Base-by-base conservation (phyloP, 306 rosid species). In the Calophaca sinica region DNA sequence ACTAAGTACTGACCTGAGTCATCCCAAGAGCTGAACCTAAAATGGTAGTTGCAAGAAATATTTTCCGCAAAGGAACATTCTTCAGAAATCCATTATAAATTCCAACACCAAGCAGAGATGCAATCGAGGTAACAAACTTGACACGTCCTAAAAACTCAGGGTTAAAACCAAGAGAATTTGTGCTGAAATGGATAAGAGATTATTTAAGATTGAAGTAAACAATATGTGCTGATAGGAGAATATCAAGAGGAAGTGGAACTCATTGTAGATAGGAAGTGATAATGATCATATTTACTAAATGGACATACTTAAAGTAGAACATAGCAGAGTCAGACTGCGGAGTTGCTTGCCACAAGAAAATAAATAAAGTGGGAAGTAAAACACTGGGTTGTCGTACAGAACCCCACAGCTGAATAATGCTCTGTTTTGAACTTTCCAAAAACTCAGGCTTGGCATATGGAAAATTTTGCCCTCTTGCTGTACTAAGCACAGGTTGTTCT, bases 291-390 rank as follows among this genome's bases (percentile, higher is more conserved):
- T 74, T 79, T 26, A 77, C 63, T 68, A 54, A 57, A 12, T 72
- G 76, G 61, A 84, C 97, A 59, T 92, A 94, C 99, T 77, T 84
- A 83, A 90, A 94, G 86, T 80, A 94, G 82, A 94, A 94, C 97
- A 92, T 94, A 48, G 97, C 99, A 45, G 97, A 94, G 68, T 94
- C 99, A n/a, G 97, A 94, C 7, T 94, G 99, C 0, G 99, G 99
- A 32, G 99, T 94, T 79, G 96, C 90, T 88, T 94, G 99, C 99
- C 99, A 94, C 87, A 92, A 82, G 86, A 94, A 92, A 85, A 94
- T 87, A 83, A 94, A 94, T 72, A 92, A 67, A 0, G 96, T 92
- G 48, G 99, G 99, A 78, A 94, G 91, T 65, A 92, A 83, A 52
- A 94, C 88, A 76, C 79, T 83, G 69, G 92, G 96, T 82, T 86